These are phyloP conservation scores for Debaryomyces subglobosus DNA, from an alignment of 1,139 yeast genomes.

Conservation along the genomic window DNA sequence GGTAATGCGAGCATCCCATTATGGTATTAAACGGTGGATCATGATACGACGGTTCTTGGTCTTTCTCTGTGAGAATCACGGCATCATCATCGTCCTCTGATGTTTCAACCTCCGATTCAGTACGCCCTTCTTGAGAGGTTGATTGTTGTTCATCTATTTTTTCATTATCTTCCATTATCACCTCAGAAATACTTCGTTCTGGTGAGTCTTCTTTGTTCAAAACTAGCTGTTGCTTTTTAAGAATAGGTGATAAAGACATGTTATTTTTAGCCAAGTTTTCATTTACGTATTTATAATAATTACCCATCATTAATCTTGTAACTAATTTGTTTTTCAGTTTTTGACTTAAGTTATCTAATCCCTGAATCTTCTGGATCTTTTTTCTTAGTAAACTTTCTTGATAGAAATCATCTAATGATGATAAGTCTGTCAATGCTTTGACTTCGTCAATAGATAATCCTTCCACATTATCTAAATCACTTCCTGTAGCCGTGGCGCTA, in stretches of 20 bases:
- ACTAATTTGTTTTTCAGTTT: slow-evolving; percentile 62
- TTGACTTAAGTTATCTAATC: slow-evolving; percentile 47
- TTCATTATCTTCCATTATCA: slow-evolving; percentile 1
- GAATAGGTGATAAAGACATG: slow-evolving; percentile 17
- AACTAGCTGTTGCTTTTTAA: slow-evolving; percentile 6
- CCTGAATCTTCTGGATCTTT: slow-evolving; percentile 60
- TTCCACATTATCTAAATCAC: slow-evolving; percentile 43
- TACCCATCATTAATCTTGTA: slow-evolving; percentile 79
- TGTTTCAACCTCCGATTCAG: slow-evolving; percentile 9
- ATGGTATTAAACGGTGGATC: slow-evolving; percentile 34
- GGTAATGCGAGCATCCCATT: slow-evolving; percentile 83
- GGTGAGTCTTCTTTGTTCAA: background rate
- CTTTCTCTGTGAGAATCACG: slow-evolving; percentile 50
- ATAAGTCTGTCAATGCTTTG: slow-evolving; percentile 38
- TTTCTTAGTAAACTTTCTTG: slow-evolving; percentile 56
- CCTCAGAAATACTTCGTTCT: slow-evolving; percentile 2
- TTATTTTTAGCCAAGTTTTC: slow-evolving; percentile 29
- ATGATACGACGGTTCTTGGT: slow-evolving; percentile 54
- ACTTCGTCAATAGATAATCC: slow-evolving; percentile 43
- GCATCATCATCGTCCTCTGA: slow-evolving; percentile 31
- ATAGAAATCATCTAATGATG: slow-evolving; percentile 50
- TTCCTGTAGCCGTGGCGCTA: slow-evolving; percentile 27
- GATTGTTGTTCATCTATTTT: background rate
- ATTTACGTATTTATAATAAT: slow-evolving; percentile 53
- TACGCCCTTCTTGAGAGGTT: slow-evolving; percentile 12